Base-by-base conservation (phyloP, 805 yeast species). In the Cyberlindnera xylosilytica region DNA sequence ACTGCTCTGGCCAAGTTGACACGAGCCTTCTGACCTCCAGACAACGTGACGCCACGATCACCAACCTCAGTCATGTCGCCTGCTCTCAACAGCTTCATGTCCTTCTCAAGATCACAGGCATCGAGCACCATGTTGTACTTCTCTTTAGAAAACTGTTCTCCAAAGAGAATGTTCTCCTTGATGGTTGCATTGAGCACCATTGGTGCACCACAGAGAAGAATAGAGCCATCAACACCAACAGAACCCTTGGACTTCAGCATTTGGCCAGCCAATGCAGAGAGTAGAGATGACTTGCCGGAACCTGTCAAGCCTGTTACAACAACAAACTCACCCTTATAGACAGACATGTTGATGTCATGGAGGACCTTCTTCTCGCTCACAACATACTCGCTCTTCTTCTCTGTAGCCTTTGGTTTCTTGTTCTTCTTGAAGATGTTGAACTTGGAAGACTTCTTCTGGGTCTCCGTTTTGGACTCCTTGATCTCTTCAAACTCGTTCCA, bases 161-260 rank as follows among this genome's bases (percentile, higher is more conserved):
- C 95, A 63, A 87, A 87, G 12, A 72, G 35, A 39, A 86, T 84
- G 57, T 86, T 86, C 18, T 83, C 87, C 54, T 74, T 75, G 17
- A 87, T 78, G 0, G 95, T 82, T 2, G 84, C 76, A 61, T 86
- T 87, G 56, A 82, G 87, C 30, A 87, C 74, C 96, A 95, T 87
- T 11, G 89, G 89, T 20, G 72, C 72, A 23, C 87, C 86, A 42
- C 79, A 74, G 34, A 67, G 57, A n/a, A 70, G 56, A 10, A 72
- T 73, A 52, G 49, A 62, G 2, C 89, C 89, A 33, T 63, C 59
- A 8, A 83, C 65, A 0, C 57, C 41, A 31, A 95, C 93, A 0
- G 49, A 32, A 0, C 64, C 65, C 1, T 15, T 4, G 13, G 34
- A n/a, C 47, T 73, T 73, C 13, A 69, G 66, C 83, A 87, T 84